phyloP scores from a whole-genome alignment of 306 rosid genomes.

The Amphicarpaea edgeworthii region DNA sequence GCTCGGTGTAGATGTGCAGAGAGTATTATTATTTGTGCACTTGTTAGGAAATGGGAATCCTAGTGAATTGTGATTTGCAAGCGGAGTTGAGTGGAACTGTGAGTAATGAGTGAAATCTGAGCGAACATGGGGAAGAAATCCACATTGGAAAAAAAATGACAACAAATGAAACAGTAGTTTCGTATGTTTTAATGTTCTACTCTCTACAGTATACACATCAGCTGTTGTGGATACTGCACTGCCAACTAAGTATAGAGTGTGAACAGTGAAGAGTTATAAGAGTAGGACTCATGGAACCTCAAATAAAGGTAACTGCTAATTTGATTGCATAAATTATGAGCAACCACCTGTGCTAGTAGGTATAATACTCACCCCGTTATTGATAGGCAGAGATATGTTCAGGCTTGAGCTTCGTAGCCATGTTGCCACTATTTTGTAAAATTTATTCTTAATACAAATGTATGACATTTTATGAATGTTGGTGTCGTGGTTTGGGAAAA shows the following conservation, averaged over 20 bases:
- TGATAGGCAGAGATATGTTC: background rate
- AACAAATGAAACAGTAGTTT: too few species aligned
- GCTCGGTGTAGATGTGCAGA: too few species aligned
- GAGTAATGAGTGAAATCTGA: too few species aligned
- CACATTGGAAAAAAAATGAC: too few species aligned
- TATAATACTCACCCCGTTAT: background rate
- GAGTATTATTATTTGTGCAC: too few species aligned
- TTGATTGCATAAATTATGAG: slow-evolving; percentile 1
- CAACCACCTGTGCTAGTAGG: background rate
- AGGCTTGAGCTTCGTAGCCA: slow-evolving; percentile 6
- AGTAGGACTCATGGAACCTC: background rate
- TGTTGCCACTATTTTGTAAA: background rate
- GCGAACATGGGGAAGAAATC: too few species aligned
- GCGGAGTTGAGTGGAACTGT: too few species aligned
- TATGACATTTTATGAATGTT: slow-evolving; percentile 1
- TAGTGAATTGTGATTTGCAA: too few species aligned
- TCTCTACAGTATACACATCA: background rate
- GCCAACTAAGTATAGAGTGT: slow-evolving; percentile 1
- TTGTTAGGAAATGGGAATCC: too few species aligned
- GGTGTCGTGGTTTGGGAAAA: background rate
- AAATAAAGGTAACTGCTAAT: background rate
- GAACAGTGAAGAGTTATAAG: background rate
- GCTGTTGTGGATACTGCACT: background rate
- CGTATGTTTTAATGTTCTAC: too few species aligned
- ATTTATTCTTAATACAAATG: slow-evolving; percentile 24